Conservation (phyloP, 768 basidiomycete species). For the Psilocybe subaeruginosa region DNA sequence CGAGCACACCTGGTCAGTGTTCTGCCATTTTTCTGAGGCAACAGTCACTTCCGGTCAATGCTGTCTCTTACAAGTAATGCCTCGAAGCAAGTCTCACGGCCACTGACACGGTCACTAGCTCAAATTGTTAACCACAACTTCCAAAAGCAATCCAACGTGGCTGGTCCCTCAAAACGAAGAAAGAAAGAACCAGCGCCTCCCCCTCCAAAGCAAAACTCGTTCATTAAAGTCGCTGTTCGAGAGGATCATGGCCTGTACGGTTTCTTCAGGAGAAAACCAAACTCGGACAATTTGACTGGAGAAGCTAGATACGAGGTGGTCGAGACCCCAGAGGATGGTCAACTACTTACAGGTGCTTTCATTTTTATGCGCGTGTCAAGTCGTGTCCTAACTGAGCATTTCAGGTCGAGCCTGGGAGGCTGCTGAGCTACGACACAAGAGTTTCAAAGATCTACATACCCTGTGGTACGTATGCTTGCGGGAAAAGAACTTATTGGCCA, state of each 20-base stretch:
- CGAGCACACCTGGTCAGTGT: background rate
- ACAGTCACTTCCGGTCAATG: conserved; percentile 12
- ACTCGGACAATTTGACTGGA: conserved; percentile 40
- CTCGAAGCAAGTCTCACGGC: conserved; percentile 15
- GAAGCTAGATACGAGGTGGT: conserved; percentile 55
- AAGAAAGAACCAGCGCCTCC: conserved; percentile 4
- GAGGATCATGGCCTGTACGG: conserved; percentile 77
- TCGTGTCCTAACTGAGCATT: conserved; percentile 6
- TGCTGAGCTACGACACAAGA: conserved; percentile 85
- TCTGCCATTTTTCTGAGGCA: background rate
- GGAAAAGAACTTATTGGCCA: conserved; percentile 89
- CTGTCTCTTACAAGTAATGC: conserved; percentile 21
- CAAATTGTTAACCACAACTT: conserved; percentile 22
- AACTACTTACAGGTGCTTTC: conserved; percentile 31
- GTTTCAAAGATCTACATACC: conserved; percentile 90
- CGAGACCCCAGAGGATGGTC: conserved; percentile 35
- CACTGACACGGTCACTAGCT: conserved; percentile 27
- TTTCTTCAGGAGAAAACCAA: conserved; percentile 69
- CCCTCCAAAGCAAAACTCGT: conserved; percentile 6
- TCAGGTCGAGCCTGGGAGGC: conserved; percentile 90
- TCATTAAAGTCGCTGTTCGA: conserved; percentile 35
- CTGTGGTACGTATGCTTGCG: conserved; percentile 91
- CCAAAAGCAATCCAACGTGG: conserved; percentile 10
- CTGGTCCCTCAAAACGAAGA: conserved; percentile 11
- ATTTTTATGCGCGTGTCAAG: background rate